Conservation (phyloP, 345 rosid species). For the Eucalyptus curtisii region DNA sequence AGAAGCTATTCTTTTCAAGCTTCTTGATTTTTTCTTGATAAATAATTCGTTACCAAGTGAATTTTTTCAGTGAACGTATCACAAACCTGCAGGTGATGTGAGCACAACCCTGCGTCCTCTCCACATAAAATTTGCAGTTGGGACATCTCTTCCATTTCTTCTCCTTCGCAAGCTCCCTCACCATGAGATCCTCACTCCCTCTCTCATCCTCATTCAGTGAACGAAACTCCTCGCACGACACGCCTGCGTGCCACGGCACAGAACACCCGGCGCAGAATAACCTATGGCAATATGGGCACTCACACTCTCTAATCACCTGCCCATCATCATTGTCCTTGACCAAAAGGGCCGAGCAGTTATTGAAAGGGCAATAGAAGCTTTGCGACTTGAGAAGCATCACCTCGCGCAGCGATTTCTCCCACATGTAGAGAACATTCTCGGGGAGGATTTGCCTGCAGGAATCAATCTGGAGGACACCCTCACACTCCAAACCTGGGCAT, state of each 20-base stretch:
- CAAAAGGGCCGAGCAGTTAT: slow-evolving; percentile 53
- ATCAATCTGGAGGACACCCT: slow-evolving; percentile 25
- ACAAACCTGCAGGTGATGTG: slow-evolving; percentile 38
- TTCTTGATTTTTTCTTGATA: background rate
- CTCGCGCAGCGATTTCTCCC: slow-evolving; percentile 42
- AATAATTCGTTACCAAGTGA: background rate
- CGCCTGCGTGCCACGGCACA: slow-evolving; percentile 31
- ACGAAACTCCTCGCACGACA: slow-evolving; percentile 16
- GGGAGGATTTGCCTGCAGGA: slow-evolving; percentile 29
- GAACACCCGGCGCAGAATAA: slow-evolving; percentile 30
- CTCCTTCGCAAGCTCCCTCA: slow-evolving; percentile 20
- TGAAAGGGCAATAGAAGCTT: slow-evolving; percentile 58
- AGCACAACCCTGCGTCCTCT: slow-evolving; percentile 24
- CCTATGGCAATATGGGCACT: slow-evolving; percentile 59
- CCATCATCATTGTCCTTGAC: slow-evolving; percentile 10
- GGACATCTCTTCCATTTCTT: slow-evolving; percentile 42
- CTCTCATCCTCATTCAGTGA: slow-evolving; percentile 24
- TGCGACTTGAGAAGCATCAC: slow-evolving; percentile 16
- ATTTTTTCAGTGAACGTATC: background rate
- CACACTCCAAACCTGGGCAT: slow-evolving; percentile 52
- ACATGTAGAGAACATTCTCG: slow-evolving; percentile 20
- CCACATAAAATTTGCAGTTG: slow-evolving; percentile 22
- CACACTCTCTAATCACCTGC: slow-evolving; percentile 26
- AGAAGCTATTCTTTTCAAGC: background rate
- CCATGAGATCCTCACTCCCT: slow-evolving; percentile 22